These are phyloP conservation scores for Jaenimonas drosophilae DNA, from an alignment of 208 protist genomes.

Conservation along the genomic window DNA sequence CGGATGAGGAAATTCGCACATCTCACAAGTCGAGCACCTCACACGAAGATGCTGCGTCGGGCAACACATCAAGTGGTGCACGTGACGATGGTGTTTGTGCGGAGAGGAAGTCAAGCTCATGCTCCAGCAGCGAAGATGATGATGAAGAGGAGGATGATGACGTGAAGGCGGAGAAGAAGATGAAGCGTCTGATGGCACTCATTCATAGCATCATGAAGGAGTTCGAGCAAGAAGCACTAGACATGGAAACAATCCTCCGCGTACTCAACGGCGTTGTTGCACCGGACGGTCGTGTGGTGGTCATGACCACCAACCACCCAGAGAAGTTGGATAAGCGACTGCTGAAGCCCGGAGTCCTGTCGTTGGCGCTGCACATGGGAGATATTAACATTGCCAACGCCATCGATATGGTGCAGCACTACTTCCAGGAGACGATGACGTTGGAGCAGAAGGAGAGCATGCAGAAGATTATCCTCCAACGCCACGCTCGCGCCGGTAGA, in stretches of 20 bases:
- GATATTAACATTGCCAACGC: slow-evolving; percentile 22
- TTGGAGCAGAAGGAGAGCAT: neutral
- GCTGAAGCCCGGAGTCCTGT: slow-evolving; percentile 45
- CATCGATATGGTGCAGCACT: slow-evolving; percentile 48
- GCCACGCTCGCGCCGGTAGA: neutral
- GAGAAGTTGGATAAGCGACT: slow-evolving; percentile 69
- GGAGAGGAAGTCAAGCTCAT: slow-evolving; percentile 1
- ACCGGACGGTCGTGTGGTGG: slow-evolving; percentile 68
- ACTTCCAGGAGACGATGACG: slow-evolving; percentile 26
- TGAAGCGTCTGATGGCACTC: slow-evolving; percentile 7
- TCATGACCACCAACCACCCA: slow-evolving; percentile 89
- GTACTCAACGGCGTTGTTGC: slow-evolving; percentile 76
- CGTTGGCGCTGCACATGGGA: slow-evolving; percentile 60
- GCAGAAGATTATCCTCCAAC: too few relatives aligned
- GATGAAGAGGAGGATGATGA: slow-evolving; percentile 9
- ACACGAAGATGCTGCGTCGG: neutral
- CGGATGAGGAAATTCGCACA: neutral
- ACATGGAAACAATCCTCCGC: slow-evolving; percentile 83
- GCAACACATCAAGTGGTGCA: slow-evolving; percentile 5
- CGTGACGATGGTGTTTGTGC: slow-evolving; percentile 7
- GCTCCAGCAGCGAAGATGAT: slow-evolving; percentile 8
- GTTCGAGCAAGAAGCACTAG: slow-evolving; percentile 38
- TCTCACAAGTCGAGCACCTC: neutral
- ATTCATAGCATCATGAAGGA: slow-evolving; percentile 6
- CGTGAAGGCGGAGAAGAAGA: slow-evolving; percentile 4